Conservation (phyloP, 805 yeast species). For the Suhomyces xylopsoci region DNA sequence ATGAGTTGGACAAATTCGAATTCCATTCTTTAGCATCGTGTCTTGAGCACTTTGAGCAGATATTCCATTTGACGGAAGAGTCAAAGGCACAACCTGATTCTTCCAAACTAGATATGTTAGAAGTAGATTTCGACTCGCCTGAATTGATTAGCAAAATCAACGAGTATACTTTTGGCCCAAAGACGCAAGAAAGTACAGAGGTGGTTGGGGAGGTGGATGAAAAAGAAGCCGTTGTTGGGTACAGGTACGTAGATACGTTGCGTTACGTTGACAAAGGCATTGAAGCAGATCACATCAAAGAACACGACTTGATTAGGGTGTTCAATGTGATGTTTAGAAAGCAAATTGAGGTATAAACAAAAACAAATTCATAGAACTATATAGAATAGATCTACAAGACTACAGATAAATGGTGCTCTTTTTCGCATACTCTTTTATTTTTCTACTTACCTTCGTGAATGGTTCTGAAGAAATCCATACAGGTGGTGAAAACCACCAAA, state of each 20-base stretch:
- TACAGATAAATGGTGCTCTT: not conserved
- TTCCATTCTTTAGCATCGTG: conserved; percentile 15
- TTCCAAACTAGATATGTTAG: conserved; percentile 18
- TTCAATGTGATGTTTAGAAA: conserved; percentile 3
- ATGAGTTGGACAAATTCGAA: conserved; percentile 4
- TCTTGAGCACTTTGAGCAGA: conserved; percentile 13
- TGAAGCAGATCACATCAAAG: not conserved
- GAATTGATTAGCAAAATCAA: conserved; percentile 5
- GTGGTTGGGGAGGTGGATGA: not conserved
- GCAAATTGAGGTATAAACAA: not conserved
- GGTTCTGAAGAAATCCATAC: conserved; percentile 91
- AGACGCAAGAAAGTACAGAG: not conserved
- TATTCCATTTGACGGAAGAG: conserved; percentile 17
- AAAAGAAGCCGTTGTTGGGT: not conserved
- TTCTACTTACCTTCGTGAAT: conserved; percentile 24
- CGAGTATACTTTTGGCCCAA: not conserved
- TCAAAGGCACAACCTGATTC: conserved; percentile 6
- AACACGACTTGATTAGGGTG: not conserved
- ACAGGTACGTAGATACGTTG: conserved; percentile 1
- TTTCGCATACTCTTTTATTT: not conserved
- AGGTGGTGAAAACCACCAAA: conserved; percentile 91
- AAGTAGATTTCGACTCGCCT: conserved; percentile 28
- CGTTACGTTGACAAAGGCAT: conserved; percentile 3
- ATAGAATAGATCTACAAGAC: not conserved
- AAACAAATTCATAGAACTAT: too few relatives aligned